Evolutionary conservation across 768 basidiomycete genomes (phyloP).

Genomic region (Tricholoma hemisulphureum): DNA sequence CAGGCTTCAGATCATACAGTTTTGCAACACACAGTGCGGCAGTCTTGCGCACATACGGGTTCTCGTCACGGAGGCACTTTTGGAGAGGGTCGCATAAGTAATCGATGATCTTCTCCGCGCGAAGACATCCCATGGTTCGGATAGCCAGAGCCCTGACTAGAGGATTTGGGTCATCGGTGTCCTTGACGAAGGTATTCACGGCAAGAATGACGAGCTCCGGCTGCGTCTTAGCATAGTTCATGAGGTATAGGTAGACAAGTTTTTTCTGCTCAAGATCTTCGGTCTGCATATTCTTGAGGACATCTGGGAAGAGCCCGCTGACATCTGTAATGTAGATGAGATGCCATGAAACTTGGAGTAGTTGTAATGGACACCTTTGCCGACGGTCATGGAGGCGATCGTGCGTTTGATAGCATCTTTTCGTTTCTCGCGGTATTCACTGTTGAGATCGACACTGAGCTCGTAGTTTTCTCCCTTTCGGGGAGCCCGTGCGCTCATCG

Average conservation of each 20-base stretch:
- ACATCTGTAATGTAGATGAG: constrained; percentile 52
- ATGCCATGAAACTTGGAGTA: constrained; percentile 1
- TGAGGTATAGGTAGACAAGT: constrained; percentile 97
- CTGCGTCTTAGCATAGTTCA: constrained; percentile 99
- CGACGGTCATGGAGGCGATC: constrained; percentile 99
- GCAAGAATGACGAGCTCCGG: constrained; percentile 98
- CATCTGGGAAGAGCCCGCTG: constrained; percentile 94
- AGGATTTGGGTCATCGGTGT: constrained; percentile 94
- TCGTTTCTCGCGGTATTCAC: constrained; percentile 90
- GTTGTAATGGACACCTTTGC: constrained; percentile 67
- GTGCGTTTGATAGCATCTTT: constrained; percentile 98
- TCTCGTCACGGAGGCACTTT: constrained; percentile 90
- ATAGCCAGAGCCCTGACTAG: constrained; percentile 95
- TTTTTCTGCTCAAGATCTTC: constrained; percentile 99
- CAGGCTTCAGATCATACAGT: constrained; percentile 95
- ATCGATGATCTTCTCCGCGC: constrained; percentile 98
- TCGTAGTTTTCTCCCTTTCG: constrained; percentile 94
- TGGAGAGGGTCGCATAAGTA: constrained; percentile 96
- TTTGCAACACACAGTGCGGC: constrained; percentile 97
- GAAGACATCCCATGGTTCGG: constrained; percentile 95
- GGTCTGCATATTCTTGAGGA: constrained; percentile 99
- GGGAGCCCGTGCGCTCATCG: constrained; percentile 58
- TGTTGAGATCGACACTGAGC: constrained; percentile 94
- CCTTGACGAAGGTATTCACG: constrained; percentile 98
- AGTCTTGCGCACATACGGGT: constrained; percentile 98